Evolutionary conservation across 106 monocot genomes (phyloP), one percentile per base, ranked within the genome.

Genomic region (Dioscorea dumetorum): DNA sequence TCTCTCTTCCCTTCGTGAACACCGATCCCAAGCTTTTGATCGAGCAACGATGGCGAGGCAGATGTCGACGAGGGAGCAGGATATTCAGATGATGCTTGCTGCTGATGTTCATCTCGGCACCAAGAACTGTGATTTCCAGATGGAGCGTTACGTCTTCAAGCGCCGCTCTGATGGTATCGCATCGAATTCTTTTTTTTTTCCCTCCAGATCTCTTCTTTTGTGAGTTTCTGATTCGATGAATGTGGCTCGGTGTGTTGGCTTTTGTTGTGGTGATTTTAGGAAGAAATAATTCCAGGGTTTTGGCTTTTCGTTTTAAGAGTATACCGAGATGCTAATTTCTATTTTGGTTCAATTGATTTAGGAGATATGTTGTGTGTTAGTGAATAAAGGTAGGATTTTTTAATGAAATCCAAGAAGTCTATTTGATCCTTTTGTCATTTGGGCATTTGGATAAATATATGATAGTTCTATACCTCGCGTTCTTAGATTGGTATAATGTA

Each of bases 91-190:
- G 78, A 78, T 78, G 78, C 61, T 78, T 28, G 72, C 78, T 5
- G 72, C 78, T 6, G 72, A 78, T 22, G 78, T 78, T 33, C 78
- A 78, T 57, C 78, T 78, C 34, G 78, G 78, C 22, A 78, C 78
- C 1, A 78, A 78, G 78, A 78, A 78, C 72, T 78, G 78, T 33
- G 72, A 78, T 34, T 78, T 59, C 67, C 78, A 78, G 67, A 78
- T 78, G 78, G 78, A 78, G 59, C 78, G 78, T 11, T 78, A 78
- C 71, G 78, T 78, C 33, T 78, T 78, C 78, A 78, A 78, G 72
- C 63, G 78, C 59, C 64, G 78, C 0, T 52, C 60, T 22, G 78
- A 78, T 22, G 78, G 78, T 78, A 59, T 54, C 5, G 18, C 5
- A 16, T 54, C 12, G 7, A 13, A 16, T 8, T 54, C 1, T 18